phyloP scores from a whole-genome alignment of 2,329 filamentous ascomycete species.

The Fusarium sp. region DNA sequence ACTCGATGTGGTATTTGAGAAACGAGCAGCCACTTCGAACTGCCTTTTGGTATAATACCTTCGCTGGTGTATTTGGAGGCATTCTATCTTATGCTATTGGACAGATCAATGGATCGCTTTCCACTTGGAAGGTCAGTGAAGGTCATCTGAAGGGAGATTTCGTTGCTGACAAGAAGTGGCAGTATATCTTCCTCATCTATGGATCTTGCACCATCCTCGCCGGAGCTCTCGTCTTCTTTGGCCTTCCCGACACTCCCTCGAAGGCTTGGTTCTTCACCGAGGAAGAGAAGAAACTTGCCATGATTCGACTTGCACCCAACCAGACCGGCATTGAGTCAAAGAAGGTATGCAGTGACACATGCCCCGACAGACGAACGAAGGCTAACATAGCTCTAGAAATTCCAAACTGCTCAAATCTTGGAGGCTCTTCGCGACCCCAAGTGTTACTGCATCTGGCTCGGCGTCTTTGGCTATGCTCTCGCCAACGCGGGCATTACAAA shows the following conservation, averaged over 20 bases:
- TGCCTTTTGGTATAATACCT: conserved; percentile 46
- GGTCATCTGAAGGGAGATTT: fast-evolving
- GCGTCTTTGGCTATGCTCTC: conserved; percentile 67
- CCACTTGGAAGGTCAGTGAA: conserved; percentile 31
- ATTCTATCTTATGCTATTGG: conserved; percentile 45
- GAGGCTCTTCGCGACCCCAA: conserved; percentile 36
- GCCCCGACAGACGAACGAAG: too few species aligned
- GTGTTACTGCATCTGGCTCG: conserved; percentile 39
- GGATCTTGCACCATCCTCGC: conserved; percentile 11
- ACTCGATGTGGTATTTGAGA: conserved; percentile 47
- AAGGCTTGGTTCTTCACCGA: conserved; percentile 4
- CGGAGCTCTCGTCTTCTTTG: background rate
- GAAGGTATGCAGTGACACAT: background rate
- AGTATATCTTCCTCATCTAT: conserved; percentile 42
- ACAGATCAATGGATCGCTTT: conserved; percentile 36
- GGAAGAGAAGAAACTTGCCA: background rate
- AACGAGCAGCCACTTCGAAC: conserved; percentile 45
- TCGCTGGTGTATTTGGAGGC: conserved; percentile 46
- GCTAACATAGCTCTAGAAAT: conserved; percentile 5
- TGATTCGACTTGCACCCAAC: background rate
- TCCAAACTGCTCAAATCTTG: conserved; percentile 21
- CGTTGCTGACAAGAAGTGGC: fast-evolving
- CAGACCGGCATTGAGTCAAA: background rate
- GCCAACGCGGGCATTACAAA: conserved; percentile 76
- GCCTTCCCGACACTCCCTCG: background rate